A percentile compares a stretch with the other conserved stretches of the same genome.
Conservation (phyloP, 768 basidiomycete genomes). For the Zangia roseola region DNA sequence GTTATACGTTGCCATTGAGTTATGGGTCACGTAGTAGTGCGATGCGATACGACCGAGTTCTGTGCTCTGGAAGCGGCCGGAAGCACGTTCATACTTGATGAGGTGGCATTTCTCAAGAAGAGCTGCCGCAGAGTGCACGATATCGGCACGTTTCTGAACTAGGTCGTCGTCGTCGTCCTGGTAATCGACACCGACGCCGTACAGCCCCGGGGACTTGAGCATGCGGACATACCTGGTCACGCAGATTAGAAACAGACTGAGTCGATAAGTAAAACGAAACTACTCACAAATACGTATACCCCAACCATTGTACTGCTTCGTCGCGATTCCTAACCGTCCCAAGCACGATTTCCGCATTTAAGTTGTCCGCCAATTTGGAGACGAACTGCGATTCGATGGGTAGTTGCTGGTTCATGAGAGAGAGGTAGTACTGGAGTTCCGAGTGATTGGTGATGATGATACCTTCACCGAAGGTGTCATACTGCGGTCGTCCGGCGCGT, state of each 20-base stretch:
- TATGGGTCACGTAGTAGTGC: conserved; percentile 93
- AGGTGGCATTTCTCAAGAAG: conserved; percentile 92
- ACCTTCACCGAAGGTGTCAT: conserved; percentile 94
- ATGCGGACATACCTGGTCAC: conserved; percentile 83
- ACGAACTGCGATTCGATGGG: conserved; percentile 95
- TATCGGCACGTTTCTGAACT: conserved; percentile 92
- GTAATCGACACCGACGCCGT: conserved; percentile 88
- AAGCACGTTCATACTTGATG: conserved; percentile 88
- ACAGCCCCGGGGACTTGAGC: conserved; percentile 85
- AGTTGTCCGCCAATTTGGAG: conserved; percentile 82
- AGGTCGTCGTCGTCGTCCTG: conserved; percentile 79
- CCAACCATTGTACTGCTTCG: conserved; percentile 94
- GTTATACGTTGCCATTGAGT: conserved; percentile 96
- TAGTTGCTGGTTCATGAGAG: conserved; percentile 90
- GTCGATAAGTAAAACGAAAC: conserved; percentile 2
- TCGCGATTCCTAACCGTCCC: conserved; percentile 90
- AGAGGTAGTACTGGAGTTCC: conserved; percentile 93
- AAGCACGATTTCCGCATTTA: conserved; percentile 93
- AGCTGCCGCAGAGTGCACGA: conserved; percentile 90
- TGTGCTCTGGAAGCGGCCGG: conserved; percentile 88
- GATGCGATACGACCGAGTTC: conserved; percentile 94
- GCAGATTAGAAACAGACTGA: conserved; percentile 5
- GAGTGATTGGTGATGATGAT: conserved; percentile 97
- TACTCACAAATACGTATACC: conserved; percentile 85
- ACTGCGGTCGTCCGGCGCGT: conserved; percentile 95